Evolutionary conservation across 1,284 basidiomycete species (phyloP).

Genomic region (Retiboletus flavoniger): DNA sequence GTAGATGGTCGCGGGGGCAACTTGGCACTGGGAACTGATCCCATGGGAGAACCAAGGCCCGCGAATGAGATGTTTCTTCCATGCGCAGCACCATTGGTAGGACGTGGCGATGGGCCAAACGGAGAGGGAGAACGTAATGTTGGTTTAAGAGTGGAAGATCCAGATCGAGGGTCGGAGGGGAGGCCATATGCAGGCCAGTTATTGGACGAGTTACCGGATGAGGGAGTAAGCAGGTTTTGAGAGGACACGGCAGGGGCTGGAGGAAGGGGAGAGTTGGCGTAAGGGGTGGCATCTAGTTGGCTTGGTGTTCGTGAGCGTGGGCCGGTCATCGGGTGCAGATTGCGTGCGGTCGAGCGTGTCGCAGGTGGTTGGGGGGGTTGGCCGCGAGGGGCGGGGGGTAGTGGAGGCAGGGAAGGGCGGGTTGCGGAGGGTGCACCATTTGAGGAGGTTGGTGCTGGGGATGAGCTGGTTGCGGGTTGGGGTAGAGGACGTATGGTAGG

Average conservation of each 20-base stretch:
- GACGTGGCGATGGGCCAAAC: constrained; percentile 41
- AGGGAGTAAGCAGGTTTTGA: constrained; percentile 48
- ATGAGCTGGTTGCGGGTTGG: constrained; percentile 34
- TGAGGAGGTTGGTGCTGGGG: constrained; percentile 34
- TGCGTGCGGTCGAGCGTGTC: constrained; percentile 31
- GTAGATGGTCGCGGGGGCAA: constrained; percentile 41
- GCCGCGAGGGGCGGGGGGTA: constrained; percentile 63
- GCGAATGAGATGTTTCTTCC: constrained; percentile 51
- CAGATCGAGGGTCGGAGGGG: constrained; percentile 59
- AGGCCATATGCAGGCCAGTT: constrained; percentile 56
- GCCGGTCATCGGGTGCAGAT: constrained; percentile 21
- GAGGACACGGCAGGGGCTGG: constrained; percentile 51
- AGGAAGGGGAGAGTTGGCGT: constrained; percentile 53
- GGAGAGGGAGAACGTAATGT: constrained; percentile 58
- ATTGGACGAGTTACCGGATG: constrained; percentile 36
- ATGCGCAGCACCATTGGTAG: constrained; percentile 38
- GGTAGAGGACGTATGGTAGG: constrained; percentile 47
- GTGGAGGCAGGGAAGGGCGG: constrained; percentile 58
- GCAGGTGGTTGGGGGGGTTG: constrained; percentile 60
- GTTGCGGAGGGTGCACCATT: constrained; percentile 31
- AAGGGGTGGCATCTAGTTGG: constrained; percentile 50
- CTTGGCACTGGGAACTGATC: constrained; percentile 36
- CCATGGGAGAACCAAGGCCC: constrained; percentile 37
- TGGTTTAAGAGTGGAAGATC: constrained; percentile 42
- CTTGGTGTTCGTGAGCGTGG: constrained; percentile 56